phyloP scores from a whole-genome alignment of 177 flowering plant genomes.

The Vitis hybrid region DNA sequence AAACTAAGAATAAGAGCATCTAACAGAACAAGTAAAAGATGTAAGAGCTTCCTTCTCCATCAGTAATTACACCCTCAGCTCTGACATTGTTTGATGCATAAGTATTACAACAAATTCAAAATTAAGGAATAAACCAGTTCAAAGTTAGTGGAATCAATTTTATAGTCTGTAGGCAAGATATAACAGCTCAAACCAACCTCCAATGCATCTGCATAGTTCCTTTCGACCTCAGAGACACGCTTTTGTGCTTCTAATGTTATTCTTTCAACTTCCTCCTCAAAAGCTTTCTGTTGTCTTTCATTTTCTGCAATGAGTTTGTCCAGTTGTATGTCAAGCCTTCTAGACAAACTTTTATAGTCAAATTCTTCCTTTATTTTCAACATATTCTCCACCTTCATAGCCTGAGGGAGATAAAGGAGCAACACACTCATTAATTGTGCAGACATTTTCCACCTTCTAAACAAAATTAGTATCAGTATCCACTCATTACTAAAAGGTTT shows the following conservation, averaged over 20 bases:
- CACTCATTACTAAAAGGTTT: background rate
- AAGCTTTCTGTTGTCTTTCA: constrained; percentile 86
- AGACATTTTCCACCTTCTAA: background rate
- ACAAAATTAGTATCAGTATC: background rate
- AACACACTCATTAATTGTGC: background rate
- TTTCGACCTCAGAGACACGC: constrained; percentile 74
- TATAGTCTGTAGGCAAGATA: background rate
- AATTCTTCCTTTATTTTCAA: constrained; percentile 94
- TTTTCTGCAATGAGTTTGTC: constrained; percentile 88
- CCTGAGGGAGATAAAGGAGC: constrained; percentile 39
- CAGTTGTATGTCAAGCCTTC: constrained; percentile 84
- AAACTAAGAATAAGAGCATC: background rate
- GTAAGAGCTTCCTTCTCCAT: background rate
- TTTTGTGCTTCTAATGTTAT: constrained; percentile 62
- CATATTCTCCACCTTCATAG: constrained; percentile 99
- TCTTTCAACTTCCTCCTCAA: constrained; percentile 79
- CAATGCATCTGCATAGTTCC: constrained; percentile 64
- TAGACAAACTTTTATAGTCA: constrained; percentile 92
- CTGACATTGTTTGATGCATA: background rate
- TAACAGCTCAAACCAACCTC: constrained; percentile 50
- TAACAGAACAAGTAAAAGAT: background rate
- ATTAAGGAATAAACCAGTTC: background rate
- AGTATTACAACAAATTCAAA: background rate
- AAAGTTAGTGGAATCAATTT: background rate
- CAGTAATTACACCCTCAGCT: no score